A percentile compares a stretch with the other conserved stretches of the same genome.
Evolutionary conservation across 345 rosid species (phyloP).

Genomic region (Eucalyptus melliodora): DNA sequence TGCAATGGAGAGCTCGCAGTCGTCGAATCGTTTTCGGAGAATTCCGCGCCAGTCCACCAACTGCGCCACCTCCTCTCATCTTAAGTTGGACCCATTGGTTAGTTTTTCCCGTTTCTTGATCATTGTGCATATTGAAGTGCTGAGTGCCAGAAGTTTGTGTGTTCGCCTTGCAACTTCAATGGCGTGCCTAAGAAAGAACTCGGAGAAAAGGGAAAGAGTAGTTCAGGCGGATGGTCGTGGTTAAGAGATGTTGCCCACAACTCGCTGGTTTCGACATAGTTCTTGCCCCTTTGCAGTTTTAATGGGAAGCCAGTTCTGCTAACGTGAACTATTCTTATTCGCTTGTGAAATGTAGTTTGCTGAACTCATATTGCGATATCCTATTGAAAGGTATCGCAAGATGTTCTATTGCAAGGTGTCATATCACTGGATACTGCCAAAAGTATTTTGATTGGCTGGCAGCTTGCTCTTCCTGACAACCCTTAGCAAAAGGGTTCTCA

Average conservation of each 20-base stretch:
- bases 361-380: neutral
- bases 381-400: neutral
- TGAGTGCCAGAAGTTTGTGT: neutral
- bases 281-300: neutral
- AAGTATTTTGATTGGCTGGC: neutral
- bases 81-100: conserved; percentile 52
- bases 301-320: neutral
- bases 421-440: neutral
- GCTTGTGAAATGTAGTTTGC: neutral
- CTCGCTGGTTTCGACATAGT: neutral
- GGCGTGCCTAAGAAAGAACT: neutral
- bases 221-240: neutral
- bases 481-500: neutral
- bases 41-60: conserved; percentile 28
- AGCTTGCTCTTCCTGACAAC: neutral
- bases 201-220: neutral
- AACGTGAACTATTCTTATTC: neutral
- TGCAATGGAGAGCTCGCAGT: conserved; percentile 2
- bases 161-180: neutral
- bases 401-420: neutral
- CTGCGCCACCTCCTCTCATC: conserved; percentile 12
- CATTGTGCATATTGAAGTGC: neutral
- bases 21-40: conserved; percentile 40
- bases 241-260: neutral
- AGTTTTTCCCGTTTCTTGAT: neutral